Evolutionary conservation across 257 asterid species (phyloP).

Genomic region (Solanum etuberosum): DNA sequence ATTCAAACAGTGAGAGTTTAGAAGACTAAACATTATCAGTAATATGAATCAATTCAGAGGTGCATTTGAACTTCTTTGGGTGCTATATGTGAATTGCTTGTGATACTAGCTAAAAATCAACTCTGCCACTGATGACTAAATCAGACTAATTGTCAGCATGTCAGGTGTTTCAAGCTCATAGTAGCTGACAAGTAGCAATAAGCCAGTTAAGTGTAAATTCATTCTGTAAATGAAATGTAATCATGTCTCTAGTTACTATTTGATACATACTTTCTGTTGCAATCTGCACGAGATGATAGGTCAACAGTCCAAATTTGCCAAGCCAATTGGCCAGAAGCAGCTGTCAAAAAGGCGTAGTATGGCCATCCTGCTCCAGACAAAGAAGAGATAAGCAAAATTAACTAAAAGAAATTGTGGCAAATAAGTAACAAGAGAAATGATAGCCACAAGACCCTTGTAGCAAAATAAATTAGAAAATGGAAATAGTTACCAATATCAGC

Average conservation of each 20-base stretch:
- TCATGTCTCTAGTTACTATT: not conserved
- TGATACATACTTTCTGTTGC: constrained; percentile 58
- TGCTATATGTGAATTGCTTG: not conserved
- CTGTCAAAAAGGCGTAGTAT: constrained; percentile 43
- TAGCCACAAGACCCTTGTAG: not conserved
- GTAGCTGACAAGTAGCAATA: not conserved
- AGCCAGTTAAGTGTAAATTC: not conserved
- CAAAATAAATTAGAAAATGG: not conserved
- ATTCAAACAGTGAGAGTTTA: not conserved
- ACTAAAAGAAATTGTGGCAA: not conserved
- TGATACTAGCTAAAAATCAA: not conserved
- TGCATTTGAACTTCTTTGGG: not conserved
- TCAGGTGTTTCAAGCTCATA: not conserved
- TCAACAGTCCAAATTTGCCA: constrained; percentile 83
- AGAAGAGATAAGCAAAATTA: not conserved
- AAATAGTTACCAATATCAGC: constrained; percentile 50
- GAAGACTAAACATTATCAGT: not conserved
- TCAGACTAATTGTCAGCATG: not conserved
- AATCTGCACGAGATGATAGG: constrained; percentile 61
- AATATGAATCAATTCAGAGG: not conserved
- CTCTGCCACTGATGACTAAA: not conserved
- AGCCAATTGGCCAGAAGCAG: constrained; percentile 61
- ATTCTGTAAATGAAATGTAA: not conserved
- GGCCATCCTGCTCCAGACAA: constrained; percentile 52
- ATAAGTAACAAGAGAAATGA: not conserved